A percentile compares a stretch with the other conserved stretches of the same genome.
phyloP scores from a whole-genome alignment of 208 protist species.

The Kentomonas sorsogonicus region DNA sequence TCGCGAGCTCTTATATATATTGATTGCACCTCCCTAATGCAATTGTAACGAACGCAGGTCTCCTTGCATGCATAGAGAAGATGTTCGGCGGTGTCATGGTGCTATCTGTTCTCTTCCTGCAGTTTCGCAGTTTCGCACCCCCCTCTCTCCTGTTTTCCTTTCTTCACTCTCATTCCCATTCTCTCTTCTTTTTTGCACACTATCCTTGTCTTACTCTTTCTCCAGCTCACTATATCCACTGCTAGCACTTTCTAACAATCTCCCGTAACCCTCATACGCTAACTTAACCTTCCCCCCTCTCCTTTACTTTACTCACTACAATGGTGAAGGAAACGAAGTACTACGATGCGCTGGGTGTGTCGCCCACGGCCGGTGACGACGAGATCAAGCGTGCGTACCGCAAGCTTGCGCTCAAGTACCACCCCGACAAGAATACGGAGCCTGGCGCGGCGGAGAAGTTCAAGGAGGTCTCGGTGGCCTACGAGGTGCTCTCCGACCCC shows the following conservation, averaged over 20 bases:
- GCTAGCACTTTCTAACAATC: neutral
- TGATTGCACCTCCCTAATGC: too few relatives aligned
- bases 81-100: too few relatives aligned
- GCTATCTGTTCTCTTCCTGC: neutral
- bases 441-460: constrained; percentile 87
- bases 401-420: constrained; percentile 92
- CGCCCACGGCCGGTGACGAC: constrained; percentile 68
- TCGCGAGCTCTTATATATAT: too few relatives aligned
- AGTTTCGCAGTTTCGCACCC: too few relatives aligned
- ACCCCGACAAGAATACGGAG: constrained; percentile 92
- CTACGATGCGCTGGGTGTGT: constrained; percentile 86
- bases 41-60: too few relatives aligned
- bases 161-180: too few relatives aligned
- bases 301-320: constrained; percentile 14
- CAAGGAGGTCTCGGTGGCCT: constrained; percentile 95
- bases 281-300: neutral
- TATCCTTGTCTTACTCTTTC: too few relatives aligned
- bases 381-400: constrained; percentile 93
- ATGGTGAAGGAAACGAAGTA: constrained; percentile 91
- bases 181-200: too few relatives aligned
- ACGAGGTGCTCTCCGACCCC: constrained; percentile 95
- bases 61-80: too few relatives aligned
- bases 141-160: neutral
- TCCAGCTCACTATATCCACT: neutral
- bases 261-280: neutral